A percentile compares a stretch with the other conserved stretches of the same genome.
Conservation (phyloP, 805 yeast genomes). For the Saccharomycopsis selenospora region DNA sequence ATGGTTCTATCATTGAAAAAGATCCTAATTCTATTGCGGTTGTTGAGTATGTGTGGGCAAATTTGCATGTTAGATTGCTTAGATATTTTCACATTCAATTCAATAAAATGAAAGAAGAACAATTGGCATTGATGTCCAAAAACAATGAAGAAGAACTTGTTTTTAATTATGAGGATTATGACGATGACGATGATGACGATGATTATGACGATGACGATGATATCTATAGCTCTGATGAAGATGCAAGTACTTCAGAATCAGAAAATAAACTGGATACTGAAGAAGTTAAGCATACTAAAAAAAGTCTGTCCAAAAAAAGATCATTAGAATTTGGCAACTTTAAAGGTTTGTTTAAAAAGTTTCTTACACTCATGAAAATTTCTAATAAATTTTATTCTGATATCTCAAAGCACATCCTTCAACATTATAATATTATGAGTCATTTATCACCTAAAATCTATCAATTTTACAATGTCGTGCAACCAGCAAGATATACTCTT, state of each 20-base stretch:
- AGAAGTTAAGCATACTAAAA: not conserved
- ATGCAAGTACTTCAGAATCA: no score
- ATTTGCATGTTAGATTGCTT: slow-evolving; percentile 7
- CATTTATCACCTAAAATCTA: slow-evolving; percentile 6
- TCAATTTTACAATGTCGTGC: not conserved
- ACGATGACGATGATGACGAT: no score
- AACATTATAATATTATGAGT: slow-evolving; percentile 1
- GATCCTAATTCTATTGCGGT: not conserved
- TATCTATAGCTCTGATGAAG: no score
- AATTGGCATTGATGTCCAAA: not conserved
- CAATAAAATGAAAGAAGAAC: slow-evolving; percentile 10
- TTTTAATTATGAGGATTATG: no score
- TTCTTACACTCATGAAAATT: not conserved
- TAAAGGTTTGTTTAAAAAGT: not conserved
- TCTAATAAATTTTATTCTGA: slow-evolving; percentile 6
- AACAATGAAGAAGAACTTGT: not conserved
- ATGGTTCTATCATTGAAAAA: not conserved
- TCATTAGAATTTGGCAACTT: not conserved
- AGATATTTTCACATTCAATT: slow-evolving; percentile 17
- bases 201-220: no score
- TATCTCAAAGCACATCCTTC: slow-evolving; percentile 4
- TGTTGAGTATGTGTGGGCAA: slow-evolving; percentile 11
- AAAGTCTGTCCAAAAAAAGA: not conserved
- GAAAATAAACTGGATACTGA: no score
- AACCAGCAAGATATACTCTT: not conserved